phyloP scores from a whole-genome alignment of 495 filamentous ascomycete species.

The Hypoxylon perforatum region DNA sequence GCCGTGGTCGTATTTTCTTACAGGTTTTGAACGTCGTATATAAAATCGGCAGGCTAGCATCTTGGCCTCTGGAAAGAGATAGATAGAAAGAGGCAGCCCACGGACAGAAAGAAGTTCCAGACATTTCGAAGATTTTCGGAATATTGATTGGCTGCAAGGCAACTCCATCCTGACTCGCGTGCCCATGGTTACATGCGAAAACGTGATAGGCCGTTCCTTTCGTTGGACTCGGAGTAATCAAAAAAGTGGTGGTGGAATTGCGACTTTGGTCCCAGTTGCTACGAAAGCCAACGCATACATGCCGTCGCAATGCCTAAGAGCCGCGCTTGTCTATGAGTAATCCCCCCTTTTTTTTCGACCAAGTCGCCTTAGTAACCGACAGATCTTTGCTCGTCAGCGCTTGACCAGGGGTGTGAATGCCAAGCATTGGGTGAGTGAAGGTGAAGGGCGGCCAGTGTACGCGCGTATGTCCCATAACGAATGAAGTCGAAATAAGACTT shows the following conservation, averaged over 20 bases:
- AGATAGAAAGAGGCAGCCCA: neutral
- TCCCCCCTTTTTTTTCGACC: neutral
- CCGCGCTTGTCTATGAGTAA: neutral
- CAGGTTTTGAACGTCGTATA: neutral
- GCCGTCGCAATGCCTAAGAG: slow-evolving; percentile 2
- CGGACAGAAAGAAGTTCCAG: neutral
- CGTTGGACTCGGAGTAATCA: no score
- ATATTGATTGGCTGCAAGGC: slow-evolving; percentile 4
- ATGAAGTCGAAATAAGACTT: no score
- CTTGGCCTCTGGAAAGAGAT: neutral
- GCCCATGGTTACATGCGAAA: slow-evolving; percentile 3
- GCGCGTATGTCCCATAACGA: no score
- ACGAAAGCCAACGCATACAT: neutral
- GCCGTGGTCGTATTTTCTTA: neutral
- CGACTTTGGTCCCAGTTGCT: neutral
- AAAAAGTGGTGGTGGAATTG: neutral
- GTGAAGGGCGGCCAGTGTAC: no score
- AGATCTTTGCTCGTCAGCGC: no score
- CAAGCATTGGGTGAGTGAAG: no score
- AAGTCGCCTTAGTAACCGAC: neutral
- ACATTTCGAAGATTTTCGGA: slow-evolving; percentile 5
- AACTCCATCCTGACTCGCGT: slow-evolving; percentile 2
- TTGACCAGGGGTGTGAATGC: no score
- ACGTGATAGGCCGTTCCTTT: neutral
- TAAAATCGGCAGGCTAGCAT: slow-evolving; percentile 6